Percentiles rank a stretch among this genome's conserved stretches.
phyloP scores from a whole-genome alignment of 352 stramenopile species.

The Phytophthora palmivora region DNA sequence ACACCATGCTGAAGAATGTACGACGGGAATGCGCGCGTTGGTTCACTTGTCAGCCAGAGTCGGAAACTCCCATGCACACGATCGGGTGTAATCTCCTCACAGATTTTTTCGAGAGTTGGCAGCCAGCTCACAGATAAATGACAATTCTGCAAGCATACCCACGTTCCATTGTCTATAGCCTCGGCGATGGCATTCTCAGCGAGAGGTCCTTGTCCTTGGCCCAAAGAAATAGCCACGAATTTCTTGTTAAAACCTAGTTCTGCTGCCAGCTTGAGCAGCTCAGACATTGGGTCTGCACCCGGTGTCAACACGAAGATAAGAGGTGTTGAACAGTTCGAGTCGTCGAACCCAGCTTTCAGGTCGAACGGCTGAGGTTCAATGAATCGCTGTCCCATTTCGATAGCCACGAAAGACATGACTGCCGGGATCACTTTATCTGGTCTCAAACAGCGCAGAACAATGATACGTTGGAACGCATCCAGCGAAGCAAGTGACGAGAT shows the following conservation, averaged over 20 bases:
- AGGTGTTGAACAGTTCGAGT: slow-evolving; percentile 94
- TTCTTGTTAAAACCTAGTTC: slow-evolving; percentile 94
- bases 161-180: slow-evolving; percentile 93
- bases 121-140: slow-evolving; percentile 96
- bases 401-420: slow-evolving; percentile 92
- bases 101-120: slow-evolving; percentile 94
- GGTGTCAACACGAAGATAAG: slow-evolving; percentile 96
- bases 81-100: slow-evolving; percentile 94
- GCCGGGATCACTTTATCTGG: slow-evolving; percentile 93
- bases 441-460: slow-evolving; percentile 91
- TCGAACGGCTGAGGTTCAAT: slow-evolving; percentile 95
- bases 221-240: slow-evolving; percentile 93
- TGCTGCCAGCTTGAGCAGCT: slow-evolving; percentile 92
- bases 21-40: slow-evolving; percentile 93
- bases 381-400: slow-evolving; percentile 91
- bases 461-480: slow-evolving; percentile 91
- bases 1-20: slow-evolving; percentile 94
- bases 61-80: slow-evolving; percentile 92
- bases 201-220: slow-evolving; percentile 94
- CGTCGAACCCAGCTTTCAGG: slow-evolving; percentile 91
- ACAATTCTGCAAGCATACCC: slow-evolving; percentile 97
- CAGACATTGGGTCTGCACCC: slow-evolving; percentile 94
- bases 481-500: slow-evolving; percentile 64
- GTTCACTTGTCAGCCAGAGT: slow-evolving; percentile 95
- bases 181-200: slow-evolving; percentile 94